These are phyloP conservation scores for Colletotrichum sp. DNA, from an alignment of 2,329 filamentous ascomycete species.

Conservation along the genomic window DNA sequence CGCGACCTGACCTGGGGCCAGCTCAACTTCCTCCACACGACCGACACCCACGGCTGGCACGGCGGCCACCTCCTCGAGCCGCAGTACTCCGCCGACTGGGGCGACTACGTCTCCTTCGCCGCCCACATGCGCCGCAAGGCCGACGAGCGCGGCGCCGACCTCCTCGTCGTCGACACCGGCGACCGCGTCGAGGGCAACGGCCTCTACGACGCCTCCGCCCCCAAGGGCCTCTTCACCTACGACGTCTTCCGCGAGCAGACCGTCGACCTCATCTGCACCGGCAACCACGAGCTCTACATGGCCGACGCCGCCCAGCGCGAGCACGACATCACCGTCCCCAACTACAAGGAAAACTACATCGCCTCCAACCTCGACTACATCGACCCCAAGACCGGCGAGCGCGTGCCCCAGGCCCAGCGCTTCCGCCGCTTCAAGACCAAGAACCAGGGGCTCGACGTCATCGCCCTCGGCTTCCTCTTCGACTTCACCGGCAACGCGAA, in stretches of 20 bases:
- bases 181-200: constrained; percentile 95
- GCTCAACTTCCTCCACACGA: constrained; percentile 96
- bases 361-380: constrained; percentile 93
- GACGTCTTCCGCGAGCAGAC: constrained; percentile 84
- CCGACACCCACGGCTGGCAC: constrained; percentile 95
- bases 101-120: constrained; percentile 94
- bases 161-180: constrained; percentile 94
- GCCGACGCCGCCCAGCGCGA: constrained; percentile 79
- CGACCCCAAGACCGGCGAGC: constrained; percentile 72
- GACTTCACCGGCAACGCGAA: constrained; percentile 91
- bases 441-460: constrained; percentile 81
- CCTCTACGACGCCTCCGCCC: constrained; percentile 86
- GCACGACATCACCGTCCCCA: constrained; percentile 79
- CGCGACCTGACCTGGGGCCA: constrained; percentile 90
- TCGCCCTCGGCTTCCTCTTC: constrained; percentile 94
- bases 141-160: constrained; percentile 78
- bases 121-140: constrained; percentile 80
- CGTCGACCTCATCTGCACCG: constrained; percentile 84
- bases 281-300: constrained; percentile 96
- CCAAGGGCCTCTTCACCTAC: constrained; percentile 88
- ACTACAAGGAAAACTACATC: constrained; percentile 81
- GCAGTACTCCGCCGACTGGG: constrained; percentile 96
- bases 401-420: constrained; percentile 78
- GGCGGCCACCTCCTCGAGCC: constrained; percentile 92
- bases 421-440: constrained; percentile 92